Base-by-base conservation (phyloP, 768 basidiomycete genomes). In the Rossbeevera mucosa region DNA sequence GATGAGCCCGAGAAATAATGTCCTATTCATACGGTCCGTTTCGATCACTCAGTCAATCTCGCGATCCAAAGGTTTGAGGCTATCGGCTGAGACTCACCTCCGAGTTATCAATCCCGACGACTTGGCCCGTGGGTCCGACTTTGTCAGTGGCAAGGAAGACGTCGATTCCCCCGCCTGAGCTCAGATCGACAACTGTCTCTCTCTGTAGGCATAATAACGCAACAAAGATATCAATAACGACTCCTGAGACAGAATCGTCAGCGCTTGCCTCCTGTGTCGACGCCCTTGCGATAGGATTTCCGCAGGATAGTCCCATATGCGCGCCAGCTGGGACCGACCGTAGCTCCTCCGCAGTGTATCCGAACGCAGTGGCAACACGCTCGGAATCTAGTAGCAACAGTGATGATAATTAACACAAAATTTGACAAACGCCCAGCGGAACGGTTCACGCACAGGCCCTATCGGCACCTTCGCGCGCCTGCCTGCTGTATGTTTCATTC, bases 121-220 rank as follows among this genome's bases (percentile, higher is more conserved):
- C 80, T 53, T 73, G 71, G 2, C 83, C 82, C 0, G 54, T 65
- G 0, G 71, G 64, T 3, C 83, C 82, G 3, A 80, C 75, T 55
- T 76, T 76, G 0, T 61, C 49, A 2, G 80, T 80, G 0, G 81
- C 77, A 8, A 81, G 70, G 46, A 84, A 74, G 26, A 83, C 70
- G 54, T 83, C 80, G 11, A 80, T 68, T 0, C 82, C 82, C 2
- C 74, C 79, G 1, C 82, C 81, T 2, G 75, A 80, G 7, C 82
- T 82, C 7, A 85, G 70, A 60, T 84, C 79, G 2, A 85, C 60
- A 4, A 82, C 75, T 1, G 61, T 69, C 64, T 84, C 82, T 42
- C 82, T 81, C 81, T 82, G 53, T 16, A 33, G 12, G 9, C n/a
- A 1, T 5, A 18, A 21, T 8, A 41, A 29, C 22, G 51, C n/a